These are phyloP conservation scores for Coniosporium tulheliwenetii DNA, from an alignment of 2,329 filamentous ascomycete species.

Conservation along the genomic window DNA sequence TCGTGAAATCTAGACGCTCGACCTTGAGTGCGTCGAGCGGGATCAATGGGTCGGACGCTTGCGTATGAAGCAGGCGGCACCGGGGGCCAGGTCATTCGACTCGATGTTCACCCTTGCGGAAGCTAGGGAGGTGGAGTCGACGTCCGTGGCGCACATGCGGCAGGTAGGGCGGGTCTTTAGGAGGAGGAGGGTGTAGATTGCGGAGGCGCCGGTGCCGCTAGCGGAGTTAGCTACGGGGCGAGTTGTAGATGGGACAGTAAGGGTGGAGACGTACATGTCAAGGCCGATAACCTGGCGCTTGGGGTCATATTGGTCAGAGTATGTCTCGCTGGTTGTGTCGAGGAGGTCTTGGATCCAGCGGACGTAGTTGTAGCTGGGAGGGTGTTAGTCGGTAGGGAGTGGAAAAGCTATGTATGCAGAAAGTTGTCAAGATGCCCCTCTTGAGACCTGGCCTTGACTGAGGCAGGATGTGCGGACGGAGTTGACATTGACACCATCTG, in stretches of 20 bases:
- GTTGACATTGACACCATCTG: too few relatives aligned
- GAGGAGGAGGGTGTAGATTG: slow-evolving; percentile 78
- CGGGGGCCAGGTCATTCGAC: slow-evolving; percentile 48
- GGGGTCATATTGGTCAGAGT: slow-evolving; percentile 24
- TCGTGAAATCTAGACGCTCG: slow-evolving; percentile 59
- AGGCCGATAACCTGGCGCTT: slow-evolving; percentile 49
- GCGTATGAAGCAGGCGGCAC: slow-evolving; percentile 47
- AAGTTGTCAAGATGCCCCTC: too few relatives aligned
- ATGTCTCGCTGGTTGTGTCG: slow-evolving; percentile 48
- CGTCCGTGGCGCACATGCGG: slow-evolving; percentile 43
- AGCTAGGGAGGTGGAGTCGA: slow-evolving; percentile 53
- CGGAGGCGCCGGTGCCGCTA: slow-evolving; percentile 73
- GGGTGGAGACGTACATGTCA: slow-evolving; percentile 43
- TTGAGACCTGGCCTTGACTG: too few relatives aligned
- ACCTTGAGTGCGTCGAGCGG: slow-evolving; percentile 41
- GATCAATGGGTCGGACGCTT: slow-evolving; percentile 40
- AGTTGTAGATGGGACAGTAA: not conserved
- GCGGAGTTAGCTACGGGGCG: too few relatives aligned
- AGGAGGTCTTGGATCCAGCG: slow-evolving; percentile 74
- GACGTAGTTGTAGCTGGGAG: slow-evolving; percentile 67
- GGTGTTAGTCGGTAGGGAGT: not conserved
- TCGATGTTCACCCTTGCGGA: slow-evolving; percentile 53
- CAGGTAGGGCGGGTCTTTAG: slow-evolving; percentile 52
- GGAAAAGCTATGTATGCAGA: too few relatives aligned
- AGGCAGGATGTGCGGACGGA: too few relatives aligned